Conservation (phyloP, 345 rosid genomes). For the Eucalyptus victrix region DNA sequence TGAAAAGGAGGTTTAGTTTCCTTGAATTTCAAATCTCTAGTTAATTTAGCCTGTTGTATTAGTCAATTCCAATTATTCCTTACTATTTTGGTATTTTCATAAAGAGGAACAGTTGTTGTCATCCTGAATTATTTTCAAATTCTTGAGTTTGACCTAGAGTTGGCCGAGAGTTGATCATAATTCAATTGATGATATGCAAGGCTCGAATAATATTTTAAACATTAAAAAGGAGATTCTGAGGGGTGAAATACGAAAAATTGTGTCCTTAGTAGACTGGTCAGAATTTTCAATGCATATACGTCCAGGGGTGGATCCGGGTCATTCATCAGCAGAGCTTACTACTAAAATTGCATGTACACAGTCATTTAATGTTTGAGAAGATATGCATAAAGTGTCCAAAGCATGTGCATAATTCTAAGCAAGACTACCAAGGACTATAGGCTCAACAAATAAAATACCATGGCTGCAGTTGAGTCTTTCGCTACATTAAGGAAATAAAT, state of each 20-base stretch:
- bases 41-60: neutral
- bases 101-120: neutral
- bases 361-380: neutral
- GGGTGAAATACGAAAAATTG: neutral
- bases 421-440: neutral
- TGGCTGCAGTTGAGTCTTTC: neutral
- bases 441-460: neutral
- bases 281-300: neutral
- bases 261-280: neutral
- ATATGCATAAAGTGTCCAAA: neutral
- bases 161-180: neutral
- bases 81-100: neutral
- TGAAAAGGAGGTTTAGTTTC: neutral
- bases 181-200: neutral
- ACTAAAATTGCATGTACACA: neutral
- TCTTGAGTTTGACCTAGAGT: neutral
- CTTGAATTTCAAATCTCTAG: neutral
- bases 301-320: neutral
- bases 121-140: neutral
- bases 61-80: neutral
- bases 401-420: neutral
- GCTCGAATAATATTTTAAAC: neutral
- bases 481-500: neutral
- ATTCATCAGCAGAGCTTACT: neutral
- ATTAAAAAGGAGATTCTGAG: neutral